Conservation (phyloP, 257 asterid species). For the Craterostigma plantagineum region DNA sequence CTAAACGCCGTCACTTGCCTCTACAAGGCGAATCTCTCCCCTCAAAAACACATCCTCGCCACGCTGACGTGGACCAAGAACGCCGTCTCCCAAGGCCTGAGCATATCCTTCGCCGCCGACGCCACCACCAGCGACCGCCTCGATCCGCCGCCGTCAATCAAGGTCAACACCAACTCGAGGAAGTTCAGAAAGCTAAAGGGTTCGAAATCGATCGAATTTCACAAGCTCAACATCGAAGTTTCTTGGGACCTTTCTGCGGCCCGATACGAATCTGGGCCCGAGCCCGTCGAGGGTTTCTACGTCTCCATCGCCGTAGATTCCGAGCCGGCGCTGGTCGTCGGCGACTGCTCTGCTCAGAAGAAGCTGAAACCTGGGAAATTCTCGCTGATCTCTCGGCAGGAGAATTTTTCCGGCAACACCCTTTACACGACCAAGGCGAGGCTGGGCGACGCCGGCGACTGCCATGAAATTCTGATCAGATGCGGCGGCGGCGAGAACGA, state of each 20-base stretch:
- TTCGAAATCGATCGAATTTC: constrained; percentile 23
- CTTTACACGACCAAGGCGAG: constrained; percentile 55
- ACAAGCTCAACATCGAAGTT: constrained; percentile 20
- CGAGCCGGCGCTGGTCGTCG: constrained; percentile 32
- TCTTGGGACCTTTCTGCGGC: constrained; percentile 69
- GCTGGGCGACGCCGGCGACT: constrained; percentile 34
- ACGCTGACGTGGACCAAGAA: constrained; percentile 54
- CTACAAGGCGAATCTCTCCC: constrained; percentile 30
- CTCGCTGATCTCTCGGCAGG: constrained; percentile 41
- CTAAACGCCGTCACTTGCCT: constrained; percentile 42
- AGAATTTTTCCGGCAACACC: constrained; percentile 57
- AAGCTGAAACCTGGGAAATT: constrained; percentile 23
- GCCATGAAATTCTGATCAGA: constrained; percentile 49
- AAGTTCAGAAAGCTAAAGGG: constrained; percentile 49
- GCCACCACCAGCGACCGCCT: constrained; percentile 18
- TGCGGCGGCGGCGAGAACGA: constrained; percentile 42
- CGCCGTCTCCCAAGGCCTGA: constrained; percentile 25
- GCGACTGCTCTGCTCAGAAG: constrained; percentile 26
- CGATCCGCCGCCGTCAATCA: constrained; percentile 39
- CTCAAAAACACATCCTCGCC: constrained; percentile 19
- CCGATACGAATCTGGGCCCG: constrained; percentile 47
- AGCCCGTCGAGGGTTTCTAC: constrained; percentile 49
- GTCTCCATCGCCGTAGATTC: constrained; percentile 35
- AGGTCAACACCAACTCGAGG: constrained; percentile 40
- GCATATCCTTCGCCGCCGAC: constrained; percentile 20